phyloP scores from a whole-genome alignment of 306 rosid species.

The Potentilla sterilis region DNA sequence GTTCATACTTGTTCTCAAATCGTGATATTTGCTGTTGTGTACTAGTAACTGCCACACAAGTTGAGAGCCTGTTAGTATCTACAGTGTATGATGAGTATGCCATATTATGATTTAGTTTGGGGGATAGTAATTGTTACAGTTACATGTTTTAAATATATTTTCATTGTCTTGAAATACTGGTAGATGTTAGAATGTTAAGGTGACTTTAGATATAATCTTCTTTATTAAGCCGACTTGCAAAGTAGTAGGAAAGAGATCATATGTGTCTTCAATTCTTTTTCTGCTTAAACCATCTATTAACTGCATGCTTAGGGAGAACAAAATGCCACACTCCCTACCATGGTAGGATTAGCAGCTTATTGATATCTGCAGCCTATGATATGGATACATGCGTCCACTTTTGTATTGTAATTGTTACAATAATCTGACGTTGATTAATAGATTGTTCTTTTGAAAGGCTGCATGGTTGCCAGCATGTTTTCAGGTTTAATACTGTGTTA shows the following conservation, averaged over 20 bases:
- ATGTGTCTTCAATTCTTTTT: not conserved
- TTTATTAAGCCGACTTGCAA: not conserved
- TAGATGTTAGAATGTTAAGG: not conserved
- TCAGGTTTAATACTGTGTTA: not conserved
- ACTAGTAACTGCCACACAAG: not conserved
- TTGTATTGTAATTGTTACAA: not conserved
- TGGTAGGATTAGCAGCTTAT: not conserved
- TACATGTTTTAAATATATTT: not conserved
- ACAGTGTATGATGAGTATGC: not conserved
- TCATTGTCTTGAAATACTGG: not conserved
- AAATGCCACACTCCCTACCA: not conserved
- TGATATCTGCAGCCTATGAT: not conserved
- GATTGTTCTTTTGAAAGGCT: not conserved
- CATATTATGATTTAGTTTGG: not conserved
- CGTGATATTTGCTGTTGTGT: slow-evolving; percentile 18
- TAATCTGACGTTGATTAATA: not conserved
- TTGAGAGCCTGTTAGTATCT: not conserved
- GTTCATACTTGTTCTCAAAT: not conserved
- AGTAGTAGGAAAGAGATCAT: not conserved
- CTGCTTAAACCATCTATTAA: not conserved
- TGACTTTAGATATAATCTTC: not conserved
- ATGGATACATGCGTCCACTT: not conserved
- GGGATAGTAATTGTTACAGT: not conserved
- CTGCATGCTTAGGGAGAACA: not conserved
- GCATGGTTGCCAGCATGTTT: not conserved